These are phyloP conservation scores for Somion occarium DNA, from an alignment of 1,284 basidiomycete species.

Conservation along the genomic window DNA sequence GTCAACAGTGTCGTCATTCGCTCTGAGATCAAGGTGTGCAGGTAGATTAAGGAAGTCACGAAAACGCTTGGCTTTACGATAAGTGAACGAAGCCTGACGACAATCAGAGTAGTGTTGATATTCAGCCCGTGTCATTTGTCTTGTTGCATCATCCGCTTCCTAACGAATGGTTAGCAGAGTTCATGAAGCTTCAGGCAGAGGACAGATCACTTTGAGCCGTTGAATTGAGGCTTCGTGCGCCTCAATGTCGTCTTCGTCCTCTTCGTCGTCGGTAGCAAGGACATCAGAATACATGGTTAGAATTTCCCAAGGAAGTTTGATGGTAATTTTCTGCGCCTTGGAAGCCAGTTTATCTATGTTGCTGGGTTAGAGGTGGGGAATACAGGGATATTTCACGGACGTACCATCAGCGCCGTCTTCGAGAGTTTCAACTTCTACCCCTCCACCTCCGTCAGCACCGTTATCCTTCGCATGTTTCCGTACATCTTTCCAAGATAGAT, in stretches of 20 bases:
- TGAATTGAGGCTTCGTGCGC: conserved; percentile 93
- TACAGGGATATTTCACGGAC: conserved; percentile 13
- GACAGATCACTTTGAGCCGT: conserved; percentile 67
- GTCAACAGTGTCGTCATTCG: conserved; percentile 94
- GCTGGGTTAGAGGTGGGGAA: background rate
- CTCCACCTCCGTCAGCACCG: conserved; percentile 72
- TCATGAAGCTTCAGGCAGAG: too few species aligned
- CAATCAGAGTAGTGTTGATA: conserved; percentile 98
- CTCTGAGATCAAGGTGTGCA: conserved; percentile 82
- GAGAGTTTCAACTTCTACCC: conserved; percentile 73
- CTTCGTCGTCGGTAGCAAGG: conserved; percentile 86
- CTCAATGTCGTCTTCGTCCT: conserved; percentile 95
- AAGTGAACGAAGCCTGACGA: conserved; percentile 95
- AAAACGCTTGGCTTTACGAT: conserved; percentile 94
- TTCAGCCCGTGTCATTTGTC: conserved; percentile 94
- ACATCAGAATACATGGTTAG: conserved; percentile 89
- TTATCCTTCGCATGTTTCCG: conserved; percentile 92
- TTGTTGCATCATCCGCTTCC: conserved; percentile 94
- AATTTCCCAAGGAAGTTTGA: conserved; percentile 96
- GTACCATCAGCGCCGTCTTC: conserved; percentile 76
- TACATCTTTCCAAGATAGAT: conserved; percentile 98
- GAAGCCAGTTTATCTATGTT: conserved; percentile 68
- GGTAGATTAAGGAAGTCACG: conserved; percentile 94
- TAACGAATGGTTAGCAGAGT: conserved; percentile 27
- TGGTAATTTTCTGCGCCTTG: conserved; percentile 90